Percentiles rank a stretch among this genome's conserved stretches.
phyloP scores from a whole-genome alignment of 805 yeast species.

The Wickerhamiella siamensis region DNA sequence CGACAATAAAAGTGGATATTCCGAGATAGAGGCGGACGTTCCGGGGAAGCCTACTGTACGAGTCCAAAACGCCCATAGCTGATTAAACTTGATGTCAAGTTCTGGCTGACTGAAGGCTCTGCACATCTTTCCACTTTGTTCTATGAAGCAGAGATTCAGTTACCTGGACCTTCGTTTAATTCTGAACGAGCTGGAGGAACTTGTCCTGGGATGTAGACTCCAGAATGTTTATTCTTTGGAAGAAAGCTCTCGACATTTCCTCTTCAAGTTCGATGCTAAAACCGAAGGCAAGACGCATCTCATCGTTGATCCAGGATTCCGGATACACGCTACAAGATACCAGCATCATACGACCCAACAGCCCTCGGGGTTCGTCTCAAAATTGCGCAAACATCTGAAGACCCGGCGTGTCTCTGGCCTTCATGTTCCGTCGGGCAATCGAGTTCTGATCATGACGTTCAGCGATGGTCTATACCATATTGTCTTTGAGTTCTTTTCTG shows the following conservation, averaged over 20 bases:
- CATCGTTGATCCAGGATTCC: constrained; percentile 76
- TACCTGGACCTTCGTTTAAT: constrained; percentile 68
- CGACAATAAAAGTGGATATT: constrained; percentile 12
- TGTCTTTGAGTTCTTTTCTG: constrained; percentile 86
- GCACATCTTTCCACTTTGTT: neutral
- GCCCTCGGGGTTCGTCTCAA: constrained; percentile 76
- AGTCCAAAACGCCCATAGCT: constrained; percentile 11
- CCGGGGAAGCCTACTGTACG: constrained; percentile 13
- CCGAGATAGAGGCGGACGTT: constrained; percentile 15
- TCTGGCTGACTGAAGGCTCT: neutral
- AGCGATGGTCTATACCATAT: constrained; percentile 65
- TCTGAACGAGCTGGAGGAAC: constrained; percentile 45
- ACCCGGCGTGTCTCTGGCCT: constrained; percentile 61
- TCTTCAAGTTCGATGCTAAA: constrained; percentile 68
- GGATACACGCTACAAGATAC: constrained; percentile 63
- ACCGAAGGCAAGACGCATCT: constrained; percentile 57
- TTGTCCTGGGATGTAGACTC: constrained; percentile 51
- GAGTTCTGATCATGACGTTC: constrained; percentile 73
- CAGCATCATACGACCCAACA: constrained; percentile 66
- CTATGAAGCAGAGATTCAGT: constrained; percentile 62
- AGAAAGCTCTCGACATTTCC: constrained; percentile 53
- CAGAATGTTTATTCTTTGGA: constrained; percentile 76
- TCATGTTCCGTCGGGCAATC: constrained; percentile 62
- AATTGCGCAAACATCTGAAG: constrained; percentile 74
- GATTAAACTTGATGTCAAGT: neutral